Evolutionary conservation across 192 early-diverging fungal species (phyloP), one percentile per base, ranked within the genome.

Genomic region (Lunasporangiospora selenospora): DNA sequence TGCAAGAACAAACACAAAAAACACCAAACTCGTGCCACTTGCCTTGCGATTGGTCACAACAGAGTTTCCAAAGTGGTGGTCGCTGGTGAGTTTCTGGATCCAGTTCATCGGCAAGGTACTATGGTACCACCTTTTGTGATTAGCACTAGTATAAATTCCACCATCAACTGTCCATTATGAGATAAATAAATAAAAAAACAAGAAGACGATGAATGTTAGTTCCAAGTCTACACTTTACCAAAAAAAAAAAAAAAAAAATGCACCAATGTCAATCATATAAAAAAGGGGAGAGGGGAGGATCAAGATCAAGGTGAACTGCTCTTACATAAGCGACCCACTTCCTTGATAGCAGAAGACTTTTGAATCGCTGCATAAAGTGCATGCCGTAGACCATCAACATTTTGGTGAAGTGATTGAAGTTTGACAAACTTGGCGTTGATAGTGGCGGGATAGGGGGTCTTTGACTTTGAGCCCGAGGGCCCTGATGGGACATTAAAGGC

Each of bases 61-160:
- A 67, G 77, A 82, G 36, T 75, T 75, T 21, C 81, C 81, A 31
- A 67, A 79, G 21, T 62, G 64, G 18, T 77, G 62, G 26, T 82
- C 75, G 26, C 73, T 77, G 7, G 81, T 76, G 2, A 63, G 12
- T 55, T 66, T 77, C 38, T 79, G 70, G 32, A 64, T 39, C 56
- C 78, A 75, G 30, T 78, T 76, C 49, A 77, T 38, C 37, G 78
- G 70, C 13, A 79, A 49, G 11, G 49, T 38, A 26, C 67, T 56
- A 12, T 63, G 61, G 18, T 58, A 73, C 69, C 69, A 73, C 11
- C 46, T 73, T 32, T 73, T 73, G 4, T 63, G 60, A 39, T 73
- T 73, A 24, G 69, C 69, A 30, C 55, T 73, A 18, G 69, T 73
- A 33, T 63, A 47, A n/a, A 73, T 73, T 5, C 69, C 69, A 18